Evolutionary conservation across 2,329 filamentous ascomycete genomes (phyloP), one percentile per base, ranked within the genome.

Genomic region (Diaporthe longicolla): DNA sequence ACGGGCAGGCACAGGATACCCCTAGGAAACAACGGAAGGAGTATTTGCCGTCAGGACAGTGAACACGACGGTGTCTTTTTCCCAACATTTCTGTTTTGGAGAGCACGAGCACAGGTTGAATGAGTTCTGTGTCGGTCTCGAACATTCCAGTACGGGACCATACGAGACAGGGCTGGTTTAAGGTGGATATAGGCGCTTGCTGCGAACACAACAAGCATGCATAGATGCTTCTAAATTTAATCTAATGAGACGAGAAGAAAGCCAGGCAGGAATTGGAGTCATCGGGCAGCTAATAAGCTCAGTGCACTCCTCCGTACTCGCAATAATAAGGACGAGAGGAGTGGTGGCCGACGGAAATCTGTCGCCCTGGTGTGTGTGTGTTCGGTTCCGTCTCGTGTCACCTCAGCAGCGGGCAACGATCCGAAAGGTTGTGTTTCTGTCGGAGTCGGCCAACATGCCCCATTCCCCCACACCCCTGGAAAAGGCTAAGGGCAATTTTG

Each of bases 291-390:
- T 26, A 50, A 29, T 24, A 35, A 37, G 29, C 63, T 26, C 63
- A 37, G 45, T 45, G 50, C 26, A 66, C 63, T 32, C 40, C 13
- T 19, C 45, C 9, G 29, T 35, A 52, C 61, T 66, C 6, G 26
- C 43, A 65, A 15, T 17, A 8, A 66, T 17, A 8, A 66, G 32
- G n/a, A 32, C 26, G 61, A 66, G 61, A 35, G 21, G 63, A 43
- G 26, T 66, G 45, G 32, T 71, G 55, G 59, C 50, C 52, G 69
- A 68, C 72, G 72, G 72, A 35, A 40, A 3, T 59, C 72, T 74
- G 72, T 74, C 72, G 69, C 72, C 69, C 48, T 52, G 48, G 48
- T 52, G 48, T 52, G 48, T 52, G 48, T 52, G 48, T 52, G 48
- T 52, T n/a, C 8, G 43, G 17, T 48, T n/a, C 45, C 21, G 19